Percentiles rank a stretch among this genome's conserved stretches.
These are phyloP conservation scores for Aegilops bicornis DNA, from an alignment of 176 grass and related monocot genomes.

Conservation along the genomic window DNA sequence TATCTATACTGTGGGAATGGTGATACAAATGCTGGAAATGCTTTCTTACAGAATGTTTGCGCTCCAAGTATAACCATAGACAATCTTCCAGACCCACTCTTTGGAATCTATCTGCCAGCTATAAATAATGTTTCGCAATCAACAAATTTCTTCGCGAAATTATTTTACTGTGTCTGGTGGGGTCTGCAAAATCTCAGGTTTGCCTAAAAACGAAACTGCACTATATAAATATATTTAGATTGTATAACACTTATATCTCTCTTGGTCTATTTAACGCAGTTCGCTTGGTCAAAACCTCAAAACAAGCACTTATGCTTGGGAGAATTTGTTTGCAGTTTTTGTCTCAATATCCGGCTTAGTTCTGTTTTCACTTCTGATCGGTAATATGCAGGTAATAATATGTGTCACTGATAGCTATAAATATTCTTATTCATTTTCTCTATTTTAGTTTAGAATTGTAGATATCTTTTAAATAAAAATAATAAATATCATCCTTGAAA, in stretches of 20 bases:
- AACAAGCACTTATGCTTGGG: conserved; percentile 77
- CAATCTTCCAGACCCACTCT: conserved; percentile 25
- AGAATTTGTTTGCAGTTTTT: conserved; percentile 82
- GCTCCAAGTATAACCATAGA: not conserved
- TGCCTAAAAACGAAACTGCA: not conserved
- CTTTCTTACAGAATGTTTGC: conserved; percentile 22
- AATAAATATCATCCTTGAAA: not conserved
- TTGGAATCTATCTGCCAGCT: conserved; percentile 64
- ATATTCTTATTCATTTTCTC: not conserved
- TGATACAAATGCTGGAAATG: not conserved
- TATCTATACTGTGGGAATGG: conserved; percentile 55
- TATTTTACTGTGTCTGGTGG: conserved; percentile 98
- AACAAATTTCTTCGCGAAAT: conserved; percentile 65
- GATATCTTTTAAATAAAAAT: not conserved
- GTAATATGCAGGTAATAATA: conserved; percentile 86
- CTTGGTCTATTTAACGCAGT: conserved; percentile 51
- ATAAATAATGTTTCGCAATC: conserved; percentile 56
- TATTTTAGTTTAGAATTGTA: conserved; percentile 14
- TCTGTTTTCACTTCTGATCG: conserved; percentile 89
- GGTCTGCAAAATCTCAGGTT: conserved; percentile 92
- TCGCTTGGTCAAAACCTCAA: conserved; percentile 83
- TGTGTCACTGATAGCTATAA: not conserved
- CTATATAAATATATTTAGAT: conserved; percentile 7
- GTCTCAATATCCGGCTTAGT: conserved; percentile 82
- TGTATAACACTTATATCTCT: not conserved